Percentiles rank a stretch among this genome's conserved stretches.
Conservation (phyloP, 306 rosid species). For the Acacia crassicarpa region DNA sequence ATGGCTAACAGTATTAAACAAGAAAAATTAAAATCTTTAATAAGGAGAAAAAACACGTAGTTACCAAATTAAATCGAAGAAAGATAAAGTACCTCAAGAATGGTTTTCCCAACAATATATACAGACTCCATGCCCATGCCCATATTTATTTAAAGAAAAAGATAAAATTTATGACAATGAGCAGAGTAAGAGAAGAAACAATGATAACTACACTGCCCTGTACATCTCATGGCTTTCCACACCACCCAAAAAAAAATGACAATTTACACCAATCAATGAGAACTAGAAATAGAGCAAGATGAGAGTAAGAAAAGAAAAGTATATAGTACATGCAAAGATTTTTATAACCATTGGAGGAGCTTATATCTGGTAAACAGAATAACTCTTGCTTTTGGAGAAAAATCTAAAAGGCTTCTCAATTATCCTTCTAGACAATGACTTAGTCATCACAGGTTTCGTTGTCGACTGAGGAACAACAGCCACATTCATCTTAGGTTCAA, state of each 20-base stretch:
- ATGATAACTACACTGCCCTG: conserved; percentile 56
- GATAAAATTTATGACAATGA: not conserved
- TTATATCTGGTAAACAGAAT: conserved; percentile 75
- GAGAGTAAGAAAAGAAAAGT: conserved; percentile 14
- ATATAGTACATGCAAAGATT: conserved; percentile 46
- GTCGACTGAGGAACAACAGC: conserved; percentile 40
- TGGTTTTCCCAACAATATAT: too few relatives aligned
- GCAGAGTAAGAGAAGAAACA: conserved; percentile 13
- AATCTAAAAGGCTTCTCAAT: conserved; percentile 72
- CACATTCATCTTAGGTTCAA: not conserved
- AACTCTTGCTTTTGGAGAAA: conserved; percentile 76
- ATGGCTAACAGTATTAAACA: too few relatives aligned
- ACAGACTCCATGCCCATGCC: too few relatives aligned
- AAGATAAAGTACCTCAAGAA: too few relatives aligned
- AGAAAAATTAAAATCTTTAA: too few relatives aligned
- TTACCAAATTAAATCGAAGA: too few relatives aligned
- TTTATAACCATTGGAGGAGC: conserved; percentile 44
- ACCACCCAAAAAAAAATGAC: not conserved
- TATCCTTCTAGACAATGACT: conserved; percentile 67
- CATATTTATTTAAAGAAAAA: too few relatives aligned
- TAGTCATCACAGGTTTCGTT: conserved; percentile 52
- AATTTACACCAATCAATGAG: conserved; percentile 36
- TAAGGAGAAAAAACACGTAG: too few relatives aligned
- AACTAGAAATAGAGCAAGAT: conserved; percentile 22
- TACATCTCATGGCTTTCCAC: conserved; percentile 55